Conservation (phyloP, 2,329 filamentous ascomycete genomes). For the Hypocreales sp. region DNA sequence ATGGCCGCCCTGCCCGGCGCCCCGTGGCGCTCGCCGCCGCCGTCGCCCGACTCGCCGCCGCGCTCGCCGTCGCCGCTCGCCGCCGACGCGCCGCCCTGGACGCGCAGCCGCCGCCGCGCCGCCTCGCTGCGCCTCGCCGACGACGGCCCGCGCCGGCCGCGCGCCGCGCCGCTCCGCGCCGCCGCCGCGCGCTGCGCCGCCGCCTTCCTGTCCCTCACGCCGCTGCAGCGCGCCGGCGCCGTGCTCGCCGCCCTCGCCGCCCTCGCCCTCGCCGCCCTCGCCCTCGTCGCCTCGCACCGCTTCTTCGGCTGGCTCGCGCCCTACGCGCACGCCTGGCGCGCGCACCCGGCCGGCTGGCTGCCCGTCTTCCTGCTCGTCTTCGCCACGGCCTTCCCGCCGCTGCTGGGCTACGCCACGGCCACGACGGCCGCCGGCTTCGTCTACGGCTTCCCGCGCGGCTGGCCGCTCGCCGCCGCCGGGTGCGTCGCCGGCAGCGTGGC, state of each 20-base stretch:
- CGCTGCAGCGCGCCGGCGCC: constrained; percentile 44
- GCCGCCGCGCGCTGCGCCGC: not conserved
- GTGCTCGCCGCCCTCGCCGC: constrained; percentile 31
- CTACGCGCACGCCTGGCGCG: constrained; percentile 61
- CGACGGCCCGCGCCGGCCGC: not conserved
- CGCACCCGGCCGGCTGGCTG: constrained; percentile 53
- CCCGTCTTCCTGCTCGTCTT: constrained; percentile 66
- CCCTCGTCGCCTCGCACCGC: constrained; percentile 62
- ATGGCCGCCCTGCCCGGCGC: not conserved
- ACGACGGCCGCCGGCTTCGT: constrained; percentile 38
- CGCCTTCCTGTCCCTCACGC: not conserved
- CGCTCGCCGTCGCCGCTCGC: constrained; percentile 1
- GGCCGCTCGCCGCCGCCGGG: constrained; percentile 68
- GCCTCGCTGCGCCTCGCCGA: constrained; percentile 22
- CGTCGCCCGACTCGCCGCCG: constrained; percentile 2
- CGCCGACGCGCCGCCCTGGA: not conserved
- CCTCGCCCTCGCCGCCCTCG: constrained; percentile 46
- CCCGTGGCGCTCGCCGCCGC: no score
- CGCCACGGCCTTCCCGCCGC: constrained; percentile 65
- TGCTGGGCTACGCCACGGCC: constrained; percentile 75
- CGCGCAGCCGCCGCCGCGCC: not conserved
- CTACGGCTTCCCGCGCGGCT: constrained; percentile 47
- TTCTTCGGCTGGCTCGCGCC: constrained; percentile 67
- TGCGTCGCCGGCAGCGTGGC: constrained; percentile 64
- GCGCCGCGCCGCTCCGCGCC: not conserved